Conservation (phyloP, 371 early-diverging fungal species). For the Rhizopus microsporus region DNA sequence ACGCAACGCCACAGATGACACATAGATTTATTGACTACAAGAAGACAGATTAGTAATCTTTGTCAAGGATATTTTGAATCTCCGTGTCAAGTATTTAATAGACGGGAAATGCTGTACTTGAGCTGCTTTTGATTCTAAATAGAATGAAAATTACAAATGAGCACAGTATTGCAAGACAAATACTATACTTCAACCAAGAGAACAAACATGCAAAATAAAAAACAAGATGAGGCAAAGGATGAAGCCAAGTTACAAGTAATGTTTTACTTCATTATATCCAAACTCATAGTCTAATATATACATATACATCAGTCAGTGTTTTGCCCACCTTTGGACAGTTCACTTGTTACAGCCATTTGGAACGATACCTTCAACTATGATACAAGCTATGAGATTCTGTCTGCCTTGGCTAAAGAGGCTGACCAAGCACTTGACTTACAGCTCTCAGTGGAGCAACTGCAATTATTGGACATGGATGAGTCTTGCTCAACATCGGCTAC, state of each 20-base stretch:
- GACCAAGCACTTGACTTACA: slow-evolving; percentile 17
- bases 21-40: too few relatives aligned
- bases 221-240: slow-evolving; percentile 11
- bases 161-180: slow-evolving; percentile 30
- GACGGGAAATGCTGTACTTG: neutral
- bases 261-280: neutral
- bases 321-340: slow-evolving; percentile 31
- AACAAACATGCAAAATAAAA: neutral
- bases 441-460: slow-evolving; percentile 5
- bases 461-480: slow-evolving; percentile 6
- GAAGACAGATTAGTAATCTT: too few relatives aligned
- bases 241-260: slow-evolving; percentile 21
- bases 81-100: neutral
- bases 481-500: slow-evolving; percentile 5
- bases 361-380: slow-evolving; percentile 26
- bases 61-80: neutral
- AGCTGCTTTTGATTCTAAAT: neutral
- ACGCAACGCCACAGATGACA: too few relatives aligned
- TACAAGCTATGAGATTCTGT: slow-evolving; percentile 15
- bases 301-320: slow-evolving; percentile 12
- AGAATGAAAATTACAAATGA: slow-evolving; percentile 5
- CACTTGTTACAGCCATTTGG: slow-evolving; percentile 34
- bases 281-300: neutral
- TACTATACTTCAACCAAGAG: slow-evolving; percentile 13
- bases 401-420: slow-evolving; percentile 28